Base-by-base conservation (phyloP, 345 rosid species). In the Eucalyptus urophylla region DNA sequence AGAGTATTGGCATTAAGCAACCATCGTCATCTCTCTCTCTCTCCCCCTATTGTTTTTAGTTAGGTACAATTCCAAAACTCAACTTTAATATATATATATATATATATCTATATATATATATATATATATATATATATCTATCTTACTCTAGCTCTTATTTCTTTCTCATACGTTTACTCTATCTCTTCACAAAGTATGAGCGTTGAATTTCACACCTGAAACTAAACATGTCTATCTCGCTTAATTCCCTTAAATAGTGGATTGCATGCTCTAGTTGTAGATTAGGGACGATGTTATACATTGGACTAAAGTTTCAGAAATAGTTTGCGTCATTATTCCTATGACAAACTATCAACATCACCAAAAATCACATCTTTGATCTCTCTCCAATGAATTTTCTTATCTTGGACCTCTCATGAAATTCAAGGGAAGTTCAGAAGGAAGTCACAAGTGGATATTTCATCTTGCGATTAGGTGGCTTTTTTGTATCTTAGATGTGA, bases 171-270 rank as follows among this genome's bases (percentile, higher is more conserved):
- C 15, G 25, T 58, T 58, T 58, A 25, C n/a, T 58, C 7, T 11
- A 27, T 25, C 67, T 25, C 7, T 58, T 58, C 7, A 11, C 4
- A 3, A 25, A 58, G 67, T 58, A 25, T 25, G 67, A 58, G 6
- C 25, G 7, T 58, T 0, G 4, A 58, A 58, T 58, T 25, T 25
- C 67, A 25, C 0, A 58, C 0, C 0, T 56, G 0, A 56, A 56
- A 22, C 29, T 9, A 56, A 56, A 56, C 12, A 56, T 56, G 27
- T 9, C 6, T 56, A 56, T 0, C 62, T 3, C 1, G 0, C 14
- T 25, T 0, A 58, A 58, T 58, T 58, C 2, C n/a, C 67, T 58
- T 58, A 58, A 4, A 5, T 7, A 58, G 0, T 58, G 4, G 67
- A 7, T 6, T 25, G 67, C 0, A 3, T 58, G 67, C n/a, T 25